These are phyloP conservation scores for Sungouiella thailandica DNA, from an alignment of 805 yeast genomes.

Conservation along the genomic window DNA sequence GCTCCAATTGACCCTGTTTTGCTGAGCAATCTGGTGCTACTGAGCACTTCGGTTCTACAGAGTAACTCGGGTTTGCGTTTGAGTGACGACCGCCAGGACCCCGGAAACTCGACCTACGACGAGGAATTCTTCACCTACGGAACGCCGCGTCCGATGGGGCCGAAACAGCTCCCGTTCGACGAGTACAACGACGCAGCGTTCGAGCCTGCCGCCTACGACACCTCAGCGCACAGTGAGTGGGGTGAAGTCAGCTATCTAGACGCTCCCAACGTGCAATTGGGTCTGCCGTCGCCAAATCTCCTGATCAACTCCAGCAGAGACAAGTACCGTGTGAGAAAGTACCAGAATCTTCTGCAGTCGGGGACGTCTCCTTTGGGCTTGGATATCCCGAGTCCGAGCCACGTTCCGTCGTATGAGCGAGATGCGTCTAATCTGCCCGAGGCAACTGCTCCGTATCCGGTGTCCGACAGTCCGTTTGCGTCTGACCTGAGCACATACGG, in stretches of 20 bases:
- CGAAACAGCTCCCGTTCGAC: slow-evolving; percentile 34
- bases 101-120: too few relatives aligned
- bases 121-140: slow-evolving; percentile 17
- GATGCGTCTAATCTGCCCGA: too few relatives aligned
- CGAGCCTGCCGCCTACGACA: neutral
- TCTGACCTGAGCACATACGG: too few relatives aligned
- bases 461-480: too few relatives aligned
- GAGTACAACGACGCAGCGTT: slow-evolving; percentile 6
- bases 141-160: slow-evolving; percentile 38
- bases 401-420: too few relatives aligned
- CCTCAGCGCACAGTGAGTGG: neutral
- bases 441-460: neutral
- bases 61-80: too few relatives aligned
- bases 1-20: too few relatives aligned
- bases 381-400: too few relatives aligned
- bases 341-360: slow-evolving; percentile 14
- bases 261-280: neutral
- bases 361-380: slow-evolving; percentile 8
- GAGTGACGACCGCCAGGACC: too few relatives aligned
- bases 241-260: neutral
- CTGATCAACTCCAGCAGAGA: neutral
- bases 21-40: too few relatives aligned
- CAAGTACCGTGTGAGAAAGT: slow-evolving; percentile 4
- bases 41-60: too few relatives aligned
- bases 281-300: neutral